Base-by-base conservation (phyloP, 2,329 filamentous ascomycete species). In the Blumeria graminis region DNA sequence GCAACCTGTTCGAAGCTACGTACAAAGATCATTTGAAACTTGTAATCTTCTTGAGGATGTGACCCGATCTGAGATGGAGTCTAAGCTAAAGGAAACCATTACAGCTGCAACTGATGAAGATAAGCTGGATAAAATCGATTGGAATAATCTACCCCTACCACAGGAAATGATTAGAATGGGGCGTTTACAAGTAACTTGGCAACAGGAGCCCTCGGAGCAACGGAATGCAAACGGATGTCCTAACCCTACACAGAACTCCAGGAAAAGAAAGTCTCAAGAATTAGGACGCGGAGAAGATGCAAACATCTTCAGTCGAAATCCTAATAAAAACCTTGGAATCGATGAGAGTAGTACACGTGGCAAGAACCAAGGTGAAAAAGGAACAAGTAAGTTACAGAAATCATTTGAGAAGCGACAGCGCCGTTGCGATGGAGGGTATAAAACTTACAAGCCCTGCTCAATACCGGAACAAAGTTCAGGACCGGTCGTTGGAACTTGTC, bases 311-410 rank as follows among this genome's bases (percentile, higher is more conserved):
- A 92, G 86, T 83, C 84, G 83, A 70, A 78, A 77, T 72, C 78
- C 80, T 76, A 84, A 81, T 69, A 70, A 70, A 55, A 64, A 62
- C 50, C 63, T 62, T 66, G 68, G 68, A 59, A 76, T 90, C 63
- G 84, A 86, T 71, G 82, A 87, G 66, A 86, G 88, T 63, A 76
- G 90, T 66, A 66, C 71, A 62, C 69, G 71, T 66, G 67, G 73
- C 61, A 67, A 43, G 9, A 45, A 68, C 57, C 68, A 69, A 62
- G 69, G 74, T 65, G 72, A 74, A 61, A 71, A 78, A 69, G 71
- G 70, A 69, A 68, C 76, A 74, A 93, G 86, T 92, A 94, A 94
- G 86, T 92, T 83, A 69, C 80, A 85, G 71, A 84, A 83, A 72
- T 80, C 81, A 68, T 76, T 86, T 71, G 89, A 95, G 70, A 89